Percentiles rank a stretch among this genome's conserved stretches.
Conservation (phyloP, 164 flowering plant species). For the Amborella trichopoda region DNA sequence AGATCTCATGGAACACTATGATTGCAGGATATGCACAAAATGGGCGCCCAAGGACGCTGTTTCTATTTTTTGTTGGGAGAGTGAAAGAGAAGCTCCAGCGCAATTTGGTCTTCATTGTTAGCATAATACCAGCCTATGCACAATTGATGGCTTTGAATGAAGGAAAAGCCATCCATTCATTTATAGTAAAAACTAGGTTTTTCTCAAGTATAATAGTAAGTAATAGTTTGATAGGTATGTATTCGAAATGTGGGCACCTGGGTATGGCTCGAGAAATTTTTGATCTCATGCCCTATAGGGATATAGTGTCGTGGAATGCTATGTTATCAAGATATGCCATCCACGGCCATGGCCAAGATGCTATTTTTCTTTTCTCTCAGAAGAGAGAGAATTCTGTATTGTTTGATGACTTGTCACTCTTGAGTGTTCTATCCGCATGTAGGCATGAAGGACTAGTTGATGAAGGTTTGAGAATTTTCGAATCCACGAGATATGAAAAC, state of each 20-base stretch:
- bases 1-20: constrained; percentile 58
- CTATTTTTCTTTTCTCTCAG: constrained; percentile 32
- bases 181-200: too few relatives aligned
- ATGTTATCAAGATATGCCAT: constrained; percentile 54
- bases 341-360: constrained; percentile 43
- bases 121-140: too few relatives aligned
- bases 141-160: too few relatives aligned
- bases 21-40: constrained; percentile 46
- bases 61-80: constrained; percentile 37
- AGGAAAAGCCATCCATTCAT: too few relatives aligned
- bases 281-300: constrained; percentile 33
- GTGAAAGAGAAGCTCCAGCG: constrained; percentile 32
- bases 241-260: constrained; percentile 38
- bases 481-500: constrained; percentile 30
- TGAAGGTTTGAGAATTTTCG: constrained; percentile 39
- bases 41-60: constrained; percentile 47
- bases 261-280: constrained; percentile 21
- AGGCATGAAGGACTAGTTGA: constrained; percentile 68
- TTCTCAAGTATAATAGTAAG: too few relatives aligned
- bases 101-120: too few relatives aligned
- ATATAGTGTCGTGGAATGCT: constrained; percentile 59
- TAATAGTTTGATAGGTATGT: too few relatives aligned
- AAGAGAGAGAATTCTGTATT: constrained; percentile 27
- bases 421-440: constrained; percentile 53
- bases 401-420: neutral